Evolutionary conservation across 176 grass and related monocot genomes (phyloP).

Genomic region (Chrysopogon serrulatus): DNA sequence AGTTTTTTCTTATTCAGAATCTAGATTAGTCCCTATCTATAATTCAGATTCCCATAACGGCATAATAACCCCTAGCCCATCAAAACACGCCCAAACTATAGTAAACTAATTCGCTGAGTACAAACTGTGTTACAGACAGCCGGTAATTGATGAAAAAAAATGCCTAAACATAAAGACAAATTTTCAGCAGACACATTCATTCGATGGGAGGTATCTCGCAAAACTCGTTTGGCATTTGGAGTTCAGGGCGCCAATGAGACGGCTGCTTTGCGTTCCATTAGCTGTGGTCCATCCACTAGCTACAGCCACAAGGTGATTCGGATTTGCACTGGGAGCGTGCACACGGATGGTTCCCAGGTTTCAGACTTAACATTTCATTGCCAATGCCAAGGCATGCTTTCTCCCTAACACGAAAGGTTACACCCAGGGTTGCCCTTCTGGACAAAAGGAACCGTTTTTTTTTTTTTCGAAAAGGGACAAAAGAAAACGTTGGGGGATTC

Average conservation of each 20-base stretch:
- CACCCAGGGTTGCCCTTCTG: neutral
- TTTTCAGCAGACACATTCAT: neutral
- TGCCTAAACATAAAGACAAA: neutral
- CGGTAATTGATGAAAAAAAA: neutral
- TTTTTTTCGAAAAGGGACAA: too few relatives aligned
- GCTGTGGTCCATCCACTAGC: conserved; percentile 26
- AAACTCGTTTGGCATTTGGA: neutral
- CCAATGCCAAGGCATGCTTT: neutral
- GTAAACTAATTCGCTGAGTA: neutral
- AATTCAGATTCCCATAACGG: too few relatives aligned
- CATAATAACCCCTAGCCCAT: neutral
- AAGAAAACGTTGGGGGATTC: neutral
- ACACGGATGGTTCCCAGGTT: neutral
- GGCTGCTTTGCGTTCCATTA: neutral
- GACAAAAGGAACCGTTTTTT: too few relatives aligned
- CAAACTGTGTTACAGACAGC: neutral
- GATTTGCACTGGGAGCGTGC: conserved; percentile 7
- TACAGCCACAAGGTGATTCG: conserved; percentile 19
- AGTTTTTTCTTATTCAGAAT: too few relatives aligned
- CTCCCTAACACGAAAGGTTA: neutral
- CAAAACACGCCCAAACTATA: neutral
- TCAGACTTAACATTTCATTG: neutral
- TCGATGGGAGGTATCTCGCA: neutral
- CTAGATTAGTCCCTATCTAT: too few relatives aligned
- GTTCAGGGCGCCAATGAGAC: neutral